phyloP scores from a whole-genome alignment of 345 rosid genomes.

The Salix brachista region DNA sequence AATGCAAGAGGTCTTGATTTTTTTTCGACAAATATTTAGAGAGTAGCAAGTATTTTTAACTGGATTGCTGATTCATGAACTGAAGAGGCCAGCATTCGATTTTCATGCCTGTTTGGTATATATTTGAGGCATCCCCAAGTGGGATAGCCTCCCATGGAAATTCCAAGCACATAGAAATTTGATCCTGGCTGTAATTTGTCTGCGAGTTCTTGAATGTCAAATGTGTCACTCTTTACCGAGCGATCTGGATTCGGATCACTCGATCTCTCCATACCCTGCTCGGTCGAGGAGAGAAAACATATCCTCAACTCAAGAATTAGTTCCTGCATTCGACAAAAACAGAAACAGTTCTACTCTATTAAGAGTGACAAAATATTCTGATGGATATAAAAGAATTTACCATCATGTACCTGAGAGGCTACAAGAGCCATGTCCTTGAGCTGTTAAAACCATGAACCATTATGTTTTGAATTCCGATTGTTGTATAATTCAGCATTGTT shows the following conservation, averaged over 20 bases:
- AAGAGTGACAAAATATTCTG: too few relatives aligned
- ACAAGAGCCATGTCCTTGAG: constrained; percentile 5
- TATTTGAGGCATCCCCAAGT: constrained; percentile 53
- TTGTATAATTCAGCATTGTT: too few relatives aligned
- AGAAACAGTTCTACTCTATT: background rate
- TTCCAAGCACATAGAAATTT: constrained; percentile 47
- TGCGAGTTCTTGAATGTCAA: constrained; percentile 59
- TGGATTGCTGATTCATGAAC: too few relatives aligned
- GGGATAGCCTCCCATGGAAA: constrained; percentile 42
- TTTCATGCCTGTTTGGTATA: constrained; percentile 47
- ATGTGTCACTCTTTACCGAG: constrained; percentile 43
- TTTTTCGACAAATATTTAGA: too few relatives aligned
- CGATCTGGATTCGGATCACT: constrained; percentile 54
- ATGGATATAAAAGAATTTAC: too few relatives aligned
- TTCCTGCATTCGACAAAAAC: constrained; percentile 25
- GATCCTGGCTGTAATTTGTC: constrained; percentile 41
- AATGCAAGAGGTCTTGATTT: too few relatives aligned
- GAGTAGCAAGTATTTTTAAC: too few relatives aligned
- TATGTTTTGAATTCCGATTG: background rate
- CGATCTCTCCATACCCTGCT: constrained; percentile 62
- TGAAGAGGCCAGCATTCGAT: too few relatives aligned
- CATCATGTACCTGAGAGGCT: background rate
- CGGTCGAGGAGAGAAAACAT: constrained; percentile 43
- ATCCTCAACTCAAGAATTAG: constrained; percentile 40
- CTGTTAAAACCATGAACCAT: constrained; percentile 21